These are phyloP conservation scores for Spencermartinsiella ligniputridi DNA, from an alignment of 1,139 yeast genomes.

Conservation along the genomic window DNA sequence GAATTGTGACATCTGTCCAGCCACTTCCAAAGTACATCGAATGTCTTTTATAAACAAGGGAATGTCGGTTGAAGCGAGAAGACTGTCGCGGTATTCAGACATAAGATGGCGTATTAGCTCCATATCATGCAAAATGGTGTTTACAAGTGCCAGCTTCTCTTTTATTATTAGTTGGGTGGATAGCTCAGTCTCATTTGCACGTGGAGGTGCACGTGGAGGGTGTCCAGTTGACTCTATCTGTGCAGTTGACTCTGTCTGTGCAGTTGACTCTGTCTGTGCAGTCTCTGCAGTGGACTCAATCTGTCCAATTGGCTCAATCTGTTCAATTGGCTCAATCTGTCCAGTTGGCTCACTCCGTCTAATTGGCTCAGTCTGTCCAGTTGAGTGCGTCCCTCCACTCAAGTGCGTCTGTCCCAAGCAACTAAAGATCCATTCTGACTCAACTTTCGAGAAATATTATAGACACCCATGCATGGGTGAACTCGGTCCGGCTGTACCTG, in stretches of 20 bases:
- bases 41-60: background rate
- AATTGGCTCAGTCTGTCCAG: too few species aligned
- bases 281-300: too few species aligned
- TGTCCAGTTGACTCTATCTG: too few species aligned
- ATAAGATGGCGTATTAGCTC: background rate
- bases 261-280: too few species aligned
- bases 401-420: too few species aligned
- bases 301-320: too few species aligned
- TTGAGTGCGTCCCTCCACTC: too few species aligned
- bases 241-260: too few species aligned
- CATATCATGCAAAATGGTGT: background rate
- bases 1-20: background rate
- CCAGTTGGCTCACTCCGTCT: too few species aligned
- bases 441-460: background rate
- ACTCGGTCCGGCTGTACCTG: background rate
- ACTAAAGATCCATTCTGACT: background rate
- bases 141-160: background rate
- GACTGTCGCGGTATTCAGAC: background rate
- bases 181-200: background rate
- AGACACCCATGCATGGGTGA: background rate
- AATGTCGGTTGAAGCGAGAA: background rate
- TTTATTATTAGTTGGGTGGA: background rate
- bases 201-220: background rate
- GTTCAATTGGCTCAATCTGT: too few species aligned
- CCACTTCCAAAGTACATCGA: background rate